Base-by-base conservation (phyloP, 2,329 filamentous ascomycete species). In the Diplocarpon rosae region DNA sequence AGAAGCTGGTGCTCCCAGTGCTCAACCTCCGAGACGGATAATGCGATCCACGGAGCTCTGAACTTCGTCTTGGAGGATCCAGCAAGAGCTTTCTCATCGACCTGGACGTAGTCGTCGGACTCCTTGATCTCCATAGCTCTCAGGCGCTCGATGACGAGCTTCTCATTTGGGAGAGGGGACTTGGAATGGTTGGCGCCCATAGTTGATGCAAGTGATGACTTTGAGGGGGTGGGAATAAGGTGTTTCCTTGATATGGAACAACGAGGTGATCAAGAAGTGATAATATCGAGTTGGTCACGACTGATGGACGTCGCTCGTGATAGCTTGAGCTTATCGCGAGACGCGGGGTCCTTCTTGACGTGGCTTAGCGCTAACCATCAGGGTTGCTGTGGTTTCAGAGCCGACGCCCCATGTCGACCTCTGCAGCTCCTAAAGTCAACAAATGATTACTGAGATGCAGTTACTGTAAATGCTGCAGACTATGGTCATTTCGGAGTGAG, bases 1-100 rank as follows among this genome's bases (percentile, higher is more conserved):
- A 85, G 68, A 29, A 84, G 65, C 53, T 72, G 65, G 39, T 70
- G 68, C 63, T 83, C 76, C 78, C 80, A 83, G 38, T 71, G 61
- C 46, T 69, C 63, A 10, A 78, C 66, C 5, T 70, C 62, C 11
- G 67, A 59, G 11, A 77, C 60, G 1, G 72, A 72, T 3, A 86
- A 66, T 43, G 49, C 44, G 9, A 52, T 52, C 63, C 56, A 59
- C 62, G 56, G 48, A 45, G 59, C 53, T 41, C 55, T 52, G 41
- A 52, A 52, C 3, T 47, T 38, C 12, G 33, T 42, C 45, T 48
- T 72, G 24, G 65, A 1, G 67, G 63, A 33, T 63, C 48, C 41
- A 58, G 61, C 8, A 45, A 50, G 56, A 57, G 59, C 51, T 66
- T 68, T 58, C 42, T 63, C 62, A 27, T 66, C 65, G n/a, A 78